Evolutionary conservation across 192 early-diverging fungal genomes (phyloP).

Genomic region (Phycomyces nitens): DNA sequence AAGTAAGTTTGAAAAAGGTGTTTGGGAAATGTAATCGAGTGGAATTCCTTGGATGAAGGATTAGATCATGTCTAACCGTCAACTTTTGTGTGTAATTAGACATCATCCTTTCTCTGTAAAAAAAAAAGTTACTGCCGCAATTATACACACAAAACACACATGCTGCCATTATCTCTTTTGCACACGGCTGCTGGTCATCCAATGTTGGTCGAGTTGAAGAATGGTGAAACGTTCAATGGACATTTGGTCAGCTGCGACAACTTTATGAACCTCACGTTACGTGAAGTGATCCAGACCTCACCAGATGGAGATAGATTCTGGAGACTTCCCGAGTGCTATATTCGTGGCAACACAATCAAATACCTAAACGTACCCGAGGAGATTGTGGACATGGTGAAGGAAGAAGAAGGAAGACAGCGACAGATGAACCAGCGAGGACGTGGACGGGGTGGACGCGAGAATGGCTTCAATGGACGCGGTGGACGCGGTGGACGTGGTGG

Average conservation of each 20-base stretch:
- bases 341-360: conserved; percentile 88
- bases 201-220: conserved; percentile 95
- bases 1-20: not conserved
- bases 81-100: no score
- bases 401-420: conserved; percentile 65
- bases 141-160: no score
- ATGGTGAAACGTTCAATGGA: conserved; percentile 97
- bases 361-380: conserved; percentile 86
- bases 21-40: no score
- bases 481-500: conserved; percentile 48
- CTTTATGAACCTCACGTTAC: conserved; percentile 96
- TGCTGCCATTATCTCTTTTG: conserved; percentile 88
- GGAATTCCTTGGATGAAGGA: no score
- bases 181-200: conserved; percentile 86
- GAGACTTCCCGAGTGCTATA: conserved; percentile 88
- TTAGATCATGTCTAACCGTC: no score
- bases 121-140: no score
- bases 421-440: conserved; percentile 36
- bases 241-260: conserved; percentile 95
- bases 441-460: conserved; percentile 39
- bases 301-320: conserved; percentile 93
- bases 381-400: conserved; percentile 88
- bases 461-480: conserved; percentile 39
- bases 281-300: conserved; percentile 91
- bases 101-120: no score